These are phyloP conservation scores for Naganishia antarctica DNA, from an alignment of 768 basidiomycete genomes.

Conservation along the genomic window DNA sequence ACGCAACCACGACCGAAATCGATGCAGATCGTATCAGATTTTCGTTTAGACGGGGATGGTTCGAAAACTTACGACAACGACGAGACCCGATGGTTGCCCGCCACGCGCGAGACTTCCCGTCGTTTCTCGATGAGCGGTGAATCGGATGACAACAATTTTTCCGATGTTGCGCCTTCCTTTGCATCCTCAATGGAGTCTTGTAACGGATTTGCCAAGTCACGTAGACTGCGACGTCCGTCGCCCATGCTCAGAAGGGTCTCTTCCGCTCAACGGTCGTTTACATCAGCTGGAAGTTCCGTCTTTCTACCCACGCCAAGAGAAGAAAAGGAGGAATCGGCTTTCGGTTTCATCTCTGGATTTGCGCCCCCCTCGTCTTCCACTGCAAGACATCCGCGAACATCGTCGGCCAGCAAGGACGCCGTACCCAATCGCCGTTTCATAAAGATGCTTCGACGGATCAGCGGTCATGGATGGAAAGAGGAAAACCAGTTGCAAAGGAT, in stretches of 20 bases:
- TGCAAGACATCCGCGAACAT: neutral
- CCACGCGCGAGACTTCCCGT: neutral
- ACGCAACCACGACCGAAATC: slow-evolving; percentile 9
- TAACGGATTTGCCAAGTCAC: neutral
- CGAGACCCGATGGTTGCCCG: slow-evolving; percentile 9
- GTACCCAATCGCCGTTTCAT: slow-evolving; percentile 7
- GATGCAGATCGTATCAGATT: slow-evolving; percentile 3
- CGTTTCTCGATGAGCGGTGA: slow-evolving; percentile 19
- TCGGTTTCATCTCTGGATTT: neutral
- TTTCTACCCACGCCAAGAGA: slow-evolving; percentile 8
- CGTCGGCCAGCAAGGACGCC: slow-evolving; percentile 12
- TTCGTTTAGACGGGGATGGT: neutral
- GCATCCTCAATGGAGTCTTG: slow-evolving; percentile 10
- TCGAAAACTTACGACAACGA: neutral
- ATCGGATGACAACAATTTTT: slow-evolving; percentile 16
- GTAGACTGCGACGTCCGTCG: neutral
- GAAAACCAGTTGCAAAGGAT: neutral
- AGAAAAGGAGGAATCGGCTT: slow-evolving; percentile 12
- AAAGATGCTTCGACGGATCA: slow-evolving; percentile 7
- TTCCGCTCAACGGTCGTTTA: slow-evolving; percentile 12
- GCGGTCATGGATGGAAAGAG: neutral
- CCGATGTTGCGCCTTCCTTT: slow-evolving; percentile 12
- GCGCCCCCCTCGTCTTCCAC: neutral
- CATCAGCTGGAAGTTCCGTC: slow-evolving; percentile 1
- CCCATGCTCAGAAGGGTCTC: neutral